A percentile compares a stretch with the other conserved stretches of the same genome.
phyloP scores from a whole-genome alignment of 768 basidiomycete genomes.

The Suillus lakei region DNA sequence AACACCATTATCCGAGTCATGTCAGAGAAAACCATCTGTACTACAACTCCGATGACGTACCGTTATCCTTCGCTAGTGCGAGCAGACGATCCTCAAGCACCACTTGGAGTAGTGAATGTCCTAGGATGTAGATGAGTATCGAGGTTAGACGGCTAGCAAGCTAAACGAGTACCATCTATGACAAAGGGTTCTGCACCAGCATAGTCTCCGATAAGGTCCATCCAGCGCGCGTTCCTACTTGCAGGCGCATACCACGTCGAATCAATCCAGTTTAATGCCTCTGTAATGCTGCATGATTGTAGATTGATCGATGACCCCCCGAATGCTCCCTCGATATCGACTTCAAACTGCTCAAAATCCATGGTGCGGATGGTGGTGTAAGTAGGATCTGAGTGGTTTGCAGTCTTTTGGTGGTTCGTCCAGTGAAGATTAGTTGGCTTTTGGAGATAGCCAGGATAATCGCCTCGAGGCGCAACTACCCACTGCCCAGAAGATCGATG shows the following conservation, averaged over 20 bases:
- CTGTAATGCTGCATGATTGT: constrained; percentile 16
- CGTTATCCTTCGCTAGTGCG: constrained; percentile 52
- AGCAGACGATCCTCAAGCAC: constrained; percentile 67
- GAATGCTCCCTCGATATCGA: constrained; percentile 14
- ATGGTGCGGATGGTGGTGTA: constrained; percentile 21
- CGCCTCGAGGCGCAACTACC: not conserved
- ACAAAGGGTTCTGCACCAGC: constrained; percentile 69
- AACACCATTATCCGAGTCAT: not conserved
- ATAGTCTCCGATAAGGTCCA: constrained; percentile 76
- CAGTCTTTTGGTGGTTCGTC: not conserved
- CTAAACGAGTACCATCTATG: constrained; percentile 53
- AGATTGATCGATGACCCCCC: not conserved
- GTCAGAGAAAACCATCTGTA: not conserved
- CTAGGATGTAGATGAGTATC: constrained; percentile 36
- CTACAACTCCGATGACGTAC: constrained; percentile 34
- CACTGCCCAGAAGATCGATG: not conserved
- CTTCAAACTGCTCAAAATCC: constrained; percentile 47
- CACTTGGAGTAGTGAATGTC: constrained; percentile 62
- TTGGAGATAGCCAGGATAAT: constrained; percentile 6
- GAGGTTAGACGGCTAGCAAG: not conserved
- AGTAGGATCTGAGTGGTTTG: not conserved
- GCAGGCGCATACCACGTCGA: constrained; percentile 42
- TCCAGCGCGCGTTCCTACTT: constrained; percentile 52
- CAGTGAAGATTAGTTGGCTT: not conserved
- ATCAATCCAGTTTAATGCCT: constrained; percentile 39